Evolutionary conservation across 2,329 filamentous ascomycete species (phyloP).

Genomic region (Cladophialophora immunda): DNA sequence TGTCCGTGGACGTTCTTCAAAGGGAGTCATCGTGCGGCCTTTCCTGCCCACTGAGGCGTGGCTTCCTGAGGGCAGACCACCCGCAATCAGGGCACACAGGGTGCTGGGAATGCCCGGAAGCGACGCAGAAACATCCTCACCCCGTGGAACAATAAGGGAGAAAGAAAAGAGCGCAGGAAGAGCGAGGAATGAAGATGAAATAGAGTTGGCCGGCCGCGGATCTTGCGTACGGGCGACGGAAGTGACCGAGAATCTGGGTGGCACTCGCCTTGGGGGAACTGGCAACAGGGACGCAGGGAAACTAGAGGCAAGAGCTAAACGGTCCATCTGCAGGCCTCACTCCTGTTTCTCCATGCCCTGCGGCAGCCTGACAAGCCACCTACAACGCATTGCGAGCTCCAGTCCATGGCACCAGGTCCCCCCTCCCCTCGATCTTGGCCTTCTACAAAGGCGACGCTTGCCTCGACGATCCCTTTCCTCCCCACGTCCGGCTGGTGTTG

Average conservation of each 20-base stretch:
- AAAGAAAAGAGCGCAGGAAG: not conserved
- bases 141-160: not conserved
- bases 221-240: slow-evolving; percentile 11
- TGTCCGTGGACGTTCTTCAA: not conserved
- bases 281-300: not conserved
- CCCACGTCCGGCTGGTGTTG: not conserved
- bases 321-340: not conserved
- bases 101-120: not conserved
- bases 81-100: not conserved
- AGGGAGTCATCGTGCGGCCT: not conserved
- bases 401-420: not conserved
- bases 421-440: not conserved
- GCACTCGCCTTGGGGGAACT: slow-evolving; percentile 1
- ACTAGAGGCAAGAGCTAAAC: slow-evolving; percentile 12
- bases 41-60: not conserved
- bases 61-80: not conserved
- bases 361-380: not conserved
- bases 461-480: not conserved
- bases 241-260: slow-evolving; percentile 18
- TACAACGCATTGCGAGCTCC: not conserved
- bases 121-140: not conserved
- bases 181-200: slow-evolving; percentile 27
- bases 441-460: not conserved
- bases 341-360: not conserved
- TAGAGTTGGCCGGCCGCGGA: slow-evolving; percentile 27